A percentile compares a stretch with the other conserved stretches of the same genome.
phyloP scores from a whole-genome alignment of 2,329 filamentous ascomycete genomes.

The Stachybotrys echinatus region DNA sequence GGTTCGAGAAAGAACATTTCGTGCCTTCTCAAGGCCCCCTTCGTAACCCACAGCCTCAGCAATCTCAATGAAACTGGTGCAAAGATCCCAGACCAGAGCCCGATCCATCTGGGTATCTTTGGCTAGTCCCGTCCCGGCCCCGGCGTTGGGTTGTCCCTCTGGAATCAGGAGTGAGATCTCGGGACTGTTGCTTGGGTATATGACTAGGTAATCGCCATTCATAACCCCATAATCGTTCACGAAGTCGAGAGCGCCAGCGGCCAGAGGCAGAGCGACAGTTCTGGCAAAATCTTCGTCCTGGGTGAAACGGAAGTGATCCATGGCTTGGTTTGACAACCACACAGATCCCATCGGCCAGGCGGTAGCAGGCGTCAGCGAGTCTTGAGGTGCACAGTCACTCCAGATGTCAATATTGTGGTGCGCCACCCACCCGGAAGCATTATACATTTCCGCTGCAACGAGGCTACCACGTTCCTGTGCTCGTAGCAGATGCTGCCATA shows the following conservation, averaged over 20 bases:
- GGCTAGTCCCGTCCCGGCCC: constrained; percentile 8
- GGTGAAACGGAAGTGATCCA: constrained; percentile 31
- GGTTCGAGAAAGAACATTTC: constrained; percentile 5
- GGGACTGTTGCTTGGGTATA: constrained; percentile 19
- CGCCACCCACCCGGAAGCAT: constrained; percentile 13
- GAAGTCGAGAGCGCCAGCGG: constrained; percentile 24
- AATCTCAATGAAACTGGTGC: constrained; percentile 5
- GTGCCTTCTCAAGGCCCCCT: neutral
- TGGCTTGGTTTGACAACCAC: constrained; percentile 34
- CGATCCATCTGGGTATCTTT: constrained; percentile 21
- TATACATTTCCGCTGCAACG: constrained; percentile 23
- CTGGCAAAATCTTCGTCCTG: constrained; percentile 13
- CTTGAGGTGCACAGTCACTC: constrained; percentile 24
- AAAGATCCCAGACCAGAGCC: constrained; percentile 8
- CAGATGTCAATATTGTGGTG: constrained; percentile 28
- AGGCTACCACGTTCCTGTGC: constrained; percentile 22
- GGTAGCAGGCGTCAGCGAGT: constrained; percentile 13
- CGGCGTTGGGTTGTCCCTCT: neutral
- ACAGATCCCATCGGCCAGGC: constrained; percentile 34
- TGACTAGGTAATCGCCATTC: constrained; percentile 16
- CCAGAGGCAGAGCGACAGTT: constrained; percentile 17
- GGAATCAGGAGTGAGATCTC: constrained; percentile 18
- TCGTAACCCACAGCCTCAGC: constrained; percentile 3
- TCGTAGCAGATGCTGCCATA: constrained; percentile 20
- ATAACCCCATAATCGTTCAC: constrained; percentile 26